These are phyloP conservation scores for Trypanosoma vivax DNA, from an alignment of 208 protist genomes.

Conservation along the genomic window DNA sequence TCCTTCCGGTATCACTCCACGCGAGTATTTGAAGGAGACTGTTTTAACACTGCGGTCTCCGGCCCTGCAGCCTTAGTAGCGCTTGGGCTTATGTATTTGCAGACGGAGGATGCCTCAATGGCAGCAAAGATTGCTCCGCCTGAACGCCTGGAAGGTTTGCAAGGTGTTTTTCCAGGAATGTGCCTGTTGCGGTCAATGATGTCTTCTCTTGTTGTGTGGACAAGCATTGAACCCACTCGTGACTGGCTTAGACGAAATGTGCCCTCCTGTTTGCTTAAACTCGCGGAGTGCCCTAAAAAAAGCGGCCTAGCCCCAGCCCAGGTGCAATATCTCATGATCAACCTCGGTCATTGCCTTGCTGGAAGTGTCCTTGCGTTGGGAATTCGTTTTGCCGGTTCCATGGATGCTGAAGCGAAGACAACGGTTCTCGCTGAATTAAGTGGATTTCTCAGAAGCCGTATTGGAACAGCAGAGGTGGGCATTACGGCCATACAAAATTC, in stretches of 20 bases:
- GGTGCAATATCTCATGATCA: conserved; percentile 72
- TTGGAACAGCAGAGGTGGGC: conserved; percentile 44
- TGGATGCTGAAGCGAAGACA: conserved; percentile 43
- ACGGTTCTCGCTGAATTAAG: conserved; percentile 57
- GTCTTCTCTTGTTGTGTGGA: conserved; percentile 62
- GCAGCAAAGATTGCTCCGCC: conserved; percentile 41
- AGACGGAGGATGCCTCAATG: conserved; percentile 48
- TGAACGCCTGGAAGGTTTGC: conserved; percentile 43
- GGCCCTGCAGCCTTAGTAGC: conserved; percentile 63
- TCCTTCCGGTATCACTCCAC: conserved; percentile 44
- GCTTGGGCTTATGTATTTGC: conserved; percentile 70
- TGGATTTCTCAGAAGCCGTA: conserved; percentile 51
- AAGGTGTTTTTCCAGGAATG: conserved; percentile 61
- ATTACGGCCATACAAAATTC: conserved; percentile 58
- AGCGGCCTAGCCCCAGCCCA: conserved; percentile 43
- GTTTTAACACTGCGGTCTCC: conserved; percentile 68
- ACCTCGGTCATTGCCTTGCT: conserved; percentile 67
- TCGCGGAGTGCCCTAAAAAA: conserved; percentile 18
- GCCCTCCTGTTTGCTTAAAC: conserved; percentile 34
- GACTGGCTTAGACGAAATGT: conserved; percentile 46
- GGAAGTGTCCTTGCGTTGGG: conserved; percentile 66
- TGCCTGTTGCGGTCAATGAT: conserved; percentile 74
- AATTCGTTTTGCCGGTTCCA: conserved; percentile 74
- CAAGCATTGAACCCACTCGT: conserved; percentile 33
- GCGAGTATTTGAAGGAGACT: conserved; percentile 65